Evolutionary conservation across 1,284 basidiomycete genomes (phyloP).

Genomic region (Ustilago bromivora): DNA sequence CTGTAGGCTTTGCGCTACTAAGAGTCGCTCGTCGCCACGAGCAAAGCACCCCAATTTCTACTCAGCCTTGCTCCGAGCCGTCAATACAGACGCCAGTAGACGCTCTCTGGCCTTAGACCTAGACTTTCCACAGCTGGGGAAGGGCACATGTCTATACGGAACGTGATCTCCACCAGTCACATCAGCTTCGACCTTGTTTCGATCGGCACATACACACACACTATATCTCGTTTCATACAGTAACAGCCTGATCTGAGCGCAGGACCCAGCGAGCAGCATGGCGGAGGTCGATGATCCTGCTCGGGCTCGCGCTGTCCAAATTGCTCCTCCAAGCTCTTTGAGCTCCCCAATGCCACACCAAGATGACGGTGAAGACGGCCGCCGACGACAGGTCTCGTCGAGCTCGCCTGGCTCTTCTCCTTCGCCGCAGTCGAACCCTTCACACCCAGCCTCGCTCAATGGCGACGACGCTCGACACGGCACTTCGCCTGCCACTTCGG

Average conservation of each 20-base stretch:
- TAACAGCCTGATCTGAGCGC: not conserved
- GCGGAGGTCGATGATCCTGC: constrained; percentile 10
- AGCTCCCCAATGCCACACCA: constrained; percentile 6
- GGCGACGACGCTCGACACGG: constrained; percentile 40
- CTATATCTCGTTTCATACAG: not conserved
- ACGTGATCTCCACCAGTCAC: not conserved
- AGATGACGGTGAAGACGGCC: not conserved
- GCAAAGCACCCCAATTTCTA: not conserved
- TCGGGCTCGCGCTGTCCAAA: constrained; percentile 15
- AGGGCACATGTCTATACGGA: constrained; percentile 31
- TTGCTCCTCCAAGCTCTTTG: not conserved
- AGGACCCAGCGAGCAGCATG: constrained; percentile 16
- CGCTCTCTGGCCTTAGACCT: constrained; percentile 28
- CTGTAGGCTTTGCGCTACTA: not conserved
- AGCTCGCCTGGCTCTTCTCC: constrained; percentile 37
- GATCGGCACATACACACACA: not conserved
- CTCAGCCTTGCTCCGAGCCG: not conserved
- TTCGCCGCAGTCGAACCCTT: constrained; percentile 27
- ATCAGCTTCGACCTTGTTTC: not conserved
- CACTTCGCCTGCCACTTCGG: constrained; percentile 41
- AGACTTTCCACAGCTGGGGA: constrained; percentile 24
- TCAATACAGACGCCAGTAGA: constrained; percentile 15
- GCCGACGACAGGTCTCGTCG: constrained; percentile 3
- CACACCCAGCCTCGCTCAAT: constrained; percentile 39
- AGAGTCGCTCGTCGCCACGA: not conserved